Base-by-base conservation (phyloP, 1,284 basidiomycete species). In the Trametes pubescens region DNA sequence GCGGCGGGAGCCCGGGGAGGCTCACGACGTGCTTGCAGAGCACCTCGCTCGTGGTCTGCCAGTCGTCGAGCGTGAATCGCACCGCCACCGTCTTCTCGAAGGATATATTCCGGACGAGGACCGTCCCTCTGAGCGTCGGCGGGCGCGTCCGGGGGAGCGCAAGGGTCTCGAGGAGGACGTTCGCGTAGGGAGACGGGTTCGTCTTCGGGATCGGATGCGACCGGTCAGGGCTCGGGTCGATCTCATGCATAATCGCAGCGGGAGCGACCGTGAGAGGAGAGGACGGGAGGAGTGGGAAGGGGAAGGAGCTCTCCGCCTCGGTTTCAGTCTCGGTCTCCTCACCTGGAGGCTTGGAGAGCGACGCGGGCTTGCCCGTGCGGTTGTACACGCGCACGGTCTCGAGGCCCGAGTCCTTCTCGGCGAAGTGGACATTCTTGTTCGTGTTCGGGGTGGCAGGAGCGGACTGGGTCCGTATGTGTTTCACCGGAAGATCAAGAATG, bases 21-120 rank as follows among this genome's bases (percentile, higher is more conserved):
- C 86, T 86, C 53, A 85, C 85, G 61, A 86, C 81, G 74, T 90
- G 86, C 37, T 83, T 82, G 16, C 87, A 91, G 32, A 84, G 81
- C 21, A 98, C 94, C 76, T 98, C 96, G 55, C 89, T 92, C 1
- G 93, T 94, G 1, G 96, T 99, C 69, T 92, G 87, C 96, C 96
- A 99, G 64, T 92, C 88, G 77, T 98, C 96, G 57, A 96, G 82
- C 1, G 96, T 98, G 77, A 97, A 99, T 14, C 96, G 85, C 0
- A 97, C 85, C 1, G 87, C 89, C 57, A 98, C 91, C 68, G 86
- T 85, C 78, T 99, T 99, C 76, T 94, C 89, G 72, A 94, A 99
- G 0, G 93, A 82, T 54, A 96, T 69, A 76, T 98, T 98, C 71
- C 90, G 86, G 40, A 95, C 93, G 56, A 94, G 83, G 51, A 97